Percentiles rank a stretch among this genome's conserved stretches.
Evolutionary conservation across 2,329 filamentous ascomycete species (phyloP).

Genomic region (Teratosphaeriaceae sp.): DNA sequence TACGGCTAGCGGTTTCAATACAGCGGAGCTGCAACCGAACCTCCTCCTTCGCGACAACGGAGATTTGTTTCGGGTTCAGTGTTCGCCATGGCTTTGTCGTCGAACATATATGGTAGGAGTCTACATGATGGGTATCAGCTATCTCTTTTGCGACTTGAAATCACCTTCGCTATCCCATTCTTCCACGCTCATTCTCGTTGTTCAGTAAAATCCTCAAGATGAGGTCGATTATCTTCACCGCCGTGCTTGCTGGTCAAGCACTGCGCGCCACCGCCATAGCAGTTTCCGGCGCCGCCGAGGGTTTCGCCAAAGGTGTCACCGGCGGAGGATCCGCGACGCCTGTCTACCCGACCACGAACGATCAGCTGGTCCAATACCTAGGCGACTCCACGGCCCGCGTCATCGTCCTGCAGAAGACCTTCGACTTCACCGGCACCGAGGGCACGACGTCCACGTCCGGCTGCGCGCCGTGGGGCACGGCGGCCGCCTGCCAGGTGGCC

Average conservation of each 20-base stretch:
- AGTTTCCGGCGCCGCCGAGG: conserved; percentile 34
- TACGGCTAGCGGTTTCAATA: too few relatives aligned
- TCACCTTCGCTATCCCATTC: too few relatives aligned
- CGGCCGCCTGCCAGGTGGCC: conserved; percentile 50
- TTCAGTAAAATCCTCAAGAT: background rate
- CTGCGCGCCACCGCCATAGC: conserved; percentile 1
- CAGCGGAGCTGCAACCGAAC: too few relatives aligned
- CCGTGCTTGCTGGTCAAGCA: conserved; percentile 4
- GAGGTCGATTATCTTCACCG: background rate
- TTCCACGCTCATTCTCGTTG: background rate
- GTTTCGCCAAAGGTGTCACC: conserved; percentile 50
- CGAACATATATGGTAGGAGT: too few relatives aligned
- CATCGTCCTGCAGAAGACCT: conserved; percentile 50
- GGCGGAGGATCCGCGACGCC: conserved; percentile 50
- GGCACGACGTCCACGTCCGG: conserved; percentile 48
- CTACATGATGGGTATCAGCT: too few relatives aligned
- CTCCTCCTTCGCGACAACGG: too few relatives aligned
- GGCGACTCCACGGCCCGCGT: conserved; percentile 32
- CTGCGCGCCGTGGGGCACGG: conserved; percentile 48
- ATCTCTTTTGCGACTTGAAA: too few relatives aligned
- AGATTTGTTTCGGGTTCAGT: too few relatives aligned
- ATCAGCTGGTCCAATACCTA: conserved; percentile 48
- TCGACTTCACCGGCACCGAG: conserved; percentile 51
- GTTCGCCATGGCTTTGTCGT: too few relatives aligned
- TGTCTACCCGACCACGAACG: conserved; percentile 31